These are phyloP conservation scores for Bodo saltans DNA, from an alignment of 78 protist genomes.

Conservation along the genomic window DNA sequence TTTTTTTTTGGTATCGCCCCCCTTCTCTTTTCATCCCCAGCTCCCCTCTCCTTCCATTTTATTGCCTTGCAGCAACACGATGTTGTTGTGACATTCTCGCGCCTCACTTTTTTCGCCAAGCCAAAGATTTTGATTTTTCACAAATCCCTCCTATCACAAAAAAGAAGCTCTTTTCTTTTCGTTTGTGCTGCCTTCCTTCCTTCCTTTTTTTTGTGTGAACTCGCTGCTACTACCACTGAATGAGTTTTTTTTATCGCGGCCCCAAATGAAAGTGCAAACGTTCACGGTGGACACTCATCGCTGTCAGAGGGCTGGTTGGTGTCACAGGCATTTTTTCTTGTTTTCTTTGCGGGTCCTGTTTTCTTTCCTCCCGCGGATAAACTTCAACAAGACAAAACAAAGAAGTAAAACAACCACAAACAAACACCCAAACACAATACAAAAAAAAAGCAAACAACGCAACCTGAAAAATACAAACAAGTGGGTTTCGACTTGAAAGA, in stretches of 20 bases:
- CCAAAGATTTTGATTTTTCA: neutral
- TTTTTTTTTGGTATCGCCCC: too few species aligned
- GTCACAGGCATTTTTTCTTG: too few species aligned
- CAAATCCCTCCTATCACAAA: neutral
- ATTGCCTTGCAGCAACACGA: too few species aligned
- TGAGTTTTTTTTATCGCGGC: too few species aligned
- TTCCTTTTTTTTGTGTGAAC: slow-evolving; percentile 1
- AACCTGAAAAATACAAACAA: neutral
- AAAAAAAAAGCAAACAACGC: neutral
- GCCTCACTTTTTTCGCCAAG: neutral
- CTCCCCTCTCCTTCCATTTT: too few species aligned
- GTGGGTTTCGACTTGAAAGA: neutral
- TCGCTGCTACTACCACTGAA: too few species aligned
- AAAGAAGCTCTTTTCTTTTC: neutral
- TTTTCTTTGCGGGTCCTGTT: neutral
- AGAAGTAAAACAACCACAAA: neutral
- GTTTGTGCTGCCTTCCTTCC: neutral
- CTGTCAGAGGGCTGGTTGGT: too few species aligned
- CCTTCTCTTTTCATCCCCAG: too few species aligned
- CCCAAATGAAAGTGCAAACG: too few species aligned
- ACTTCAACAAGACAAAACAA: neutral
- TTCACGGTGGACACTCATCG: too few species aligned
- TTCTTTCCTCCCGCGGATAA: neutral
- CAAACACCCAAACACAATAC: neutral
- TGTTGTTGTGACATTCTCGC: too few species aligned